Conservation (phyloP, 2,329 filamentous ascomycete species). For the Apiospora aurea region DNA sequence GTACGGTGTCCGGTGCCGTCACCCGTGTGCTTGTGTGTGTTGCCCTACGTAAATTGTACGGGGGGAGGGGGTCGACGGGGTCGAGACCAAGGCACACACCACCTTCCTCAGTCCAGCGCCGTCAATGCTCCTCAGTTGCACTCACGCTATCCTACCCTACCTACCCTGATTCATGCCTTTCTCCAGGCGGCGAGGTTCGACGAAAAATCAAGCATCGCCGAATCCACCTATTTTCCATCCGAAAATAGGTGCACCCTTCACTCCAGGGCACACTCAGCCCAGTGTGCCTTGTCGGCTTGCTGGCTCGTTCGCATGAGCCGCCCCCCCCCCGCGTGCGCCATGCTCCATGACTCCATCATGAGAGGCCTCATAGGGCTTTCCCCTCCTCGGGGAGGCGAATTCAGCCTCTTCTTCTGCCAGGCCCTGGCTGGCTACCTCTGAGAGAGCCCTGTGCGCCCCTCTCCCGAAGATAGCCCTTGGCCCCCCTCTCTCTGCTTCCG, state of each 20-base stretch:
- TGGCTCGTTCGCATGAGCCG: not conserved
- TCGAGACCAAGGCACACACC: not conserved
- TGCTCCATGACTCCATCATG: not conserved
- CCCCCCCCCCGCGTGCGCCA: not conserved
- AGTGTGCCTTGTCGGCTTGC: not conserved
- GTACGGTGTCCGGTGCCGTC: not conserved
- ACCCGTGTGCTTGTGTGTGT: not conserved
- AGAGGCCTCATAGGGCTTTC: constrained; percentile 14
- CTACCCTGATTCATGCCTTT: not conserved
- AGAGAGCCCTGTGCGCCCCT: not conserved
- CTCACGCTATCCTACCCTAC: not conserved
- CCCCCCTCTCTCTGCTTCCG: not conserved
- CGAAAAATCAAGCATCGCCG: not conserved
- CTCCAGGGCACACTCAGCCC: not conserved
- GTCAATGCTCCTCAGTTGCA: not conserved
- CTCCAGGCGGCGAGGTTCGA: constrained; percentile 13
- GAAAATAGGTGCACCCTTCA: not conserved
- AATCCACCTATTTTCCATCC: not conserved
- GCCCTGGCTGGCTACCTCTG: not conserved
- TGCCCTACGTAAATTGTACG: constrained; percentile 13
- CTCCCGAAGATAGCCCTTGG: not conserved
- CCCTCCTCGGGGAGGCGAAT: not conserved
- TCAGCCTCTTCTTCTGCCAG: not conserved
- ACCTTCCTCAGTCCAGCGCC: not conserved
- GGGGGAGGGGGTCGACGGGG: not conserved